Base-by-base conservation (phyloP, 306 rosid genomes). In the Canavalia ensiformis region DNA sequence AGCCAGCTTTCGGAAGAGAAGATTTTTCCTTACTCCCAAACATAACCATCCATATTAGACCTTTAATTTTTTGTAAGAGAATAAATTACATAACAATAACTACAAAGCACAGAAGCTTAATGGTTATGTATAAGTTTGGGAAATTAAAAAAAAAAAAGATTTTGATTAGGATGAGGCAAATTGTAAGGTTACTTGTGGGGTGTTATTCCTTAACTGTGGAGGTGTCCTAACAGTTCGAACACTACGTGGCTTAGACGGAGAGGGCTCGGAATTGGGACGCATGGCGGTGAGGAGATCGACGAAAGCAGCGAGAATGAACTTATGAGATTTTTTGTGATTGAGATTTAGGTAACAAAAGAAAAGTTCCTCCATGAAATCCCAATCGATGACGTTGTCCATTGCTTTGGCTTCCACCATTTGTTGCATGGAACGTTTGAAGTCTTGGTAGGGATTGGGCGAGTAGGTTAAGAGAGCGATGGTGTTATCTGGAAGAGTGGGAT, bases 301-400 rank as follows among this genome's bases (percentile, higher is more conserved):
- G 63, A 89, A 94, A 18, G 98, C 97, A 54, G 83, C 80, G 3
- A 94, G 83, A 25, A 94, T 88, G 75, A 75, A 91, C 80, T 83
- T 89, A 56, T 88, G 82, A 4, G 89, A 87, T 51, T 86, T 92
- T 51, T 91, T 92, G 28, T 92, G 89, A 55, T 94, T 94, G 0
- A 92, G 69, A 39, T 86, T 91, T 0, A 94, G 80, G 56, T 86
- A 92, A 41, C 83, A 58, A 33, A 92, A 81, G 82, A 94, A 74
- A 4, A 92, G 84, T 72, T 94, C 97, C 33, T 92, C 95, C 97
- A 92, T 85, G 88, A 92, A 92, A 39, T 85, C 89, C 98, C 98
- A 94, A 18, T 94, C 97, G 2, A 84, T 71, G 3, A 86, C 8
- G 3, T 42, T 8, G 7, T 68, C 71, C 3, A 79, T 77, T 10